Evolutionary conservation across 257 asterid species (phyloP).

Genomic region (Penstemon barbatus): DNA sequence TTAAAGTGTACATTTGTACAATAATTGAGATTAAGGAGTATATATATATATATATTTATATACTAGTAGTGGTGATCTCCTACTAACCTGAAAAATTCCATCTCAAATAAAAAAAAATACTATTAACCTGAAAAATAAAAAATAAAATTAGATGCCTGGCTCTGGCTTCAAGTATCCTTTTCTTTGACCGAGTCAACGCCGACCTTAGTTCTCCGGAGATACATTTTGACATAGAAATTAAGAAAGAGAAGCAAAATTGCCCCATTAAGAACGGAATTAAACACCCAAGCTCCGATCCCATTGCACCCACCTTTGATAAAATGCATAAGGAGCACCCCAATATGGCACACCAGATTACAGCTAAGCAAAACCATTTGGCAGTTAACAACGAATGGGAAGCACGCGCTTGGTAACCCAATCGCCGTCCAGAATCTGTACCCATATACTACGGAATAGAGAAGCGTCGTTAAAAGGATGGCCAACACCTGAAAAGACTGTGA

Average conservation of each 20-base stretch:
- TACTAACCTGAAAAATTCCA: background rate
- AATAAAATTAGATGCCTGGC: background rate
- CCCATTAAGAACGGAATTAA: constrained; percentile 76
- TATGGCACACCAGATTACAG: constrained; percentile 70
- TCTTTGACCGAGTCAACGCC: constrained; percentile 31
- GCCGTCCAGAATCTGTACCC: constrained; percentile 96
- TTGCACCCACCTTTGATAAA: constrained; percentile 79
- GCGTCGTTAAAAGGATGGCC: constrained; percentile 61
- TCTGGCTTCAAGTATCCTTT: constrained; percentile 36
- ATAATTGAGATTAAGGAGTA: background rate
- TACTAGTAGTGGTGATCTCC: constrained; percentile 2
- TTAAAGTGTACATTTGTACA: constrained; percentile 6
- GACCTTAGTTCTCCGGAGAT: constrained; percentile 29
- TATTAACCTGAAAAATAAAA: background rate
- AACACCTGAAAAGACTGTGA: constrained; percentile 83
- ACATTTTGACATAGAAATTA: constrained; percentile 62
- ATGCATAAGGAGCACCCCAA: constrained; percentile 68
- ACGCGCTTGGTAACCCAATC: constrained; percentile 69
- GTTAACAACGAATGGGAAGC: constrained; percentile 66
- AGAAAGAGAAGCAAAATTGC: constrained; percentile 62
- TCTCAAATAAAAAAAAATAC: no score
- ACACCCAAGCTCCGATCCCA: constrained; percentile 87
- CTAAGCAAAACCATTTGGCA: constrained; percentile 66
- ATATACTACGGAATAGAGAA: constrained; percentile 66
- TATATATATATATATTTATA: background rate